These are phyloP conservation scores for Penicillium fuscoglaucum DNA, from an alignment of 2,329 filamentous ascomycete species.

Conservation along the genomic window DNA sequence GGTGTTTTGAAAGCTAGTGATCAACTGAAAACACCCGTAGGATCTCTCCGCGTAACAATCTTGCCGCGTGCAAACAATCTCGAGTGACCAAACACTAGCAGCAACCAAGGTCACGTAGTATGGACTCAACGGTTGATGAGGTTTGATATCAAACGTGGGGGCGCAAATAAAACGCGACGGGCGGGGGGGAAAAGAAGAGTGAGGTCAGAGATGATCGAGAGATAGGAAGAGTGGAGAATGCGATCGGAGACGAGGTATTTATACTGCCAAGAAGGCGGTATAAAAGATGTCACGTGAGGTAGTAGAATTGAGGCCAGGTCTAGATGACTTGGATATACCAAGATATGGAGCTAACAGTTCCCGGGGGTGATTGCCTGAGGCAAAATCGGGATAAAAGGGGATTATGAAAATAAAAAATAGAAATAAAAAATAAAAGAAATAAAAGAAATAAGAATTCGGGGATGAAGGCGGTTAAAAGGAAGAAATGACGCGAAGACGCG, in stretches of 20 bases:
- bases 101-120: background rate
- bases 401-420: slow-evolving; percentile 7
- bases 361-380: slow-evolving; percentile 12
- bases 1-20: slow-evolving; percentile 23
- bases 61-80: slow-evolving; percentile 21
- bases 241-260: slow-evolving; percentile 41
- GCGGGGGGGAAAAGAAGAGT: slow-evolving; percentile 11
- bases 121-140: slow-evolving; percentile 13
- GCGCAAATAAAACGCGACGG: slow-evolving; percentile 20
- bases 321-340: slow-evolving; percentile 7
- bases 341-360: slow-evolving; percentile 4
- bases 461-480: slow-evolving; percentile 15
- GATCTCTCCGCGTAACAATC: slow-evolving; percentile 16
- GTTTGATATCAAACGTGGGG: slow-evolving; percentile 21
- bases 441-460: slow-evolving; percentile 11
- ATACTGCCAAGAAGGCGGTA: slow-evolving; percentile 46
- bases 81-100: slow-evolving; percentile 23
- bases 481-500: slow-evolving; percentile 20
- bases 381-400: slow-evolving; percentile 7
- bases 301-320: slow-evolving; percentile 7
- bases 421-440: slow-evolving; percentile 16
- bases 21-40: slow-evolving; percentile 34
- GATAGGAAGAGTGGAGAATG: slow-evolving; percentile 40
- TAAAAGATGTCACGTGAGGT: slow-evolving; percentile 39
- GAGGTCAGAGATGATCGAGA: slow-evolving; percentile 25